phyloP scores from a whole-genome alignment of 768 basidiomycete genomes.

The Gloeophyllum trabeum region DNA sequence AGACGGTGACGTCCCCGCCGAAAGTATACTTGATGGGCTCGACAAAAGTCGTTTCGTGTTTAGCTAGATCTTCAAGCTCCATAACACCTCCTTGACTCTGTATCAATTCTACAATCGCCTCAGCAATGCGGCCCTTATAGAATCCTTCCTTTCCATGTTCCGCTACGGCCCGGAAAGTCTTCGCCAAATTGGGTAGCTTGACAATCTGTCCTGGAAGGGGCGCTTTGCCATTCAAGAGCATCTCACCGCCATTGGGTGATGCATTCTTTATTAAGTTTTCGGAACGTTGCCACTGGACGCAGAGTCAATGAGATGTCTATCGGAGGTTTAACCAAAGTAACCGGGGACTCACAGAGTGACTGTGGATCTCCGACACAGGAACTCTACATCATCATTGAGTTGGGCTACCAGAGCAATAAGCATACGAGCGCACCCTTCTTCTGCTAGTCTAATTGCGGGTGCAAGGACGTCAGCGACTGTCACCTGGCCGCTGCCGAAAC shows the following conservation, averaged over 20 bases:
- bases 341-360: constrained; percentile 32
- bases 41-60: constrained; percentile 68
- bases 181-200: constrained; percentile 69
- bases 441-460: constrained; percentile 87
- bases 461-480: constrained; percentile 61
- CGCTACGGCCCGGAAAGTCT: constrained; percentile 73
- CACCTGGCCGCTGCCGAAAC: constrained; percentile 69
- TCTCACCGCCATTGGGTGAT: constrained; percentile 77
- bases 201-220: constrained; percentile 82
- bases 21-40: constrained; percentile 91
- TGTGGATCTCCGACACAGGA: constrained; percentile 80
- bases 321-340: too few relatives aligned
- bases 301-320: too few relatives aligned
- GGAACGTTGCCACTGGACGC: constrained; percentile 38
- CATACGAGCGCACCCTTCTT: constrained; percentile 57
- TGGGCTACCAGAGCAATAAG: neutral
- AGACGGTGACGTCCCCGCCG: constrained; percentile 73
- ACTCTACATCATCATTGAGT: constrained; percentile 33
- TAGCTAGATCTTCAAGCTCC: constrained; percentile 88
- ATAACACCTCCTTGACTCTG: constrained; percentile 85
- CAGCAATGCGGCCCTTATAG: constrained; percentile 85
- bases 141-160: constrained; percentile 84
- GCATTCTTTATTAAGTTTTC: constrained; percentile 71
- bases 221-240: constrained; percentile 77
- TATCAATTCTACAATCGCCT: constrained; percentile 82